Conservation (phyloP, 169 alveolate species). For the Eimeria acervulina region DNA sequence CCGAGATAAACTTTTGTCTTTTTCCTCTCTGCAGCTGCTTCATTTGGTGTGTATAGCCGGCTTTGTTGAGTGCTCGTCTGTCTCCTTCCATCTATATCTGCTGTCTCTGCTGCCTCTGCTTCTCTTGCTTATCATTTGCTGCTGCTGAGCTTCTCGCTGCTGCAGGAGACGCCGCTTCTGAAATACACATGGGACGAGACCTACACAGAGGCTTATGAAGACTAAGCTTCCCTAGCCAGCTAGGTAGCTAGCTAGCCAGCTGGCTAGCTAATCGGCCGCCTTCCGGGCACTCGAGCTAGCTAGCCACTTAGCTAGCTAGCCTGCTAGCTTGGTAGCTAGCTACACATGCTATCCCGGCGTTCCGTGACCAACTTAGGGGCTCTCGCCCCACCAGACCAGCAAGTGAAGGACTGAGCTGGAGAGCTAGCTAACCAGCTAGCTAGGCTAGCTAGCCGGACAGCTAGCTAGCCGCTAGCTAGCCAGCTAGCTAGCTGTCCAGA, state of each 20-base stretch:
- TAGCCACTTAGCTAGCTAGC: constrained; percentile 5
- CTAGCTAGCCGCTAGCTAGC: neutral
- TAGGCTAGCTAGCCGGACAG: neutral
- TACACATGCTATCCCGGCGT: neutral
- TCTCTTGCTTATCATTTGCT: neutral
- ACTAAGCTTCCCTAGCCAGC: constrained; percentile 50
- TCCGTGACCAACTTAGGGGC: too few species aligned
- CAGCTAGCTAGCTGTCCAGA: neutral
- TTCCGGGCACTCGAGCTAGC: neutral
- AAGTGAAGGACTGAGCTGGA: too few species aligned
- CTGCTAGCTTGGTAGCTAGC: neutral
- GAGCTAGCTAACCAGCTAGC: neutral
- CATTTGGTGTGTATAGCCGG: too few species aligned
- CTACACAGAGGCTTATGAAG: constrained; percentile 95
- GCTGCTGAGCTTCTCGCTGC: constrained; percentile 15
- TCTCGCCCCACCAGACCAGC: too few species aligned
- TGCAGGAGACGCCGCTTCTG: constrained; percentile 93
- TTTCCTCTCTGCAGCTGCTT: neutral
- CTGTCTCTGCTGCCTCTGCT: neutral
- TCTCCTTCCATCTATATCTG: neutral
- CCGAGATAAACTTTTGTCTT: neutral
- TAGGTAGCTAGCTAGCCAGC: constrained; percentile 39
- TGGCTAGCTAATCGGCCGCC: neutral
- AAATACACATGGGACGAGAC: constrained; percentile 97
- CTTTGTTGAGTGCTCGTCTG: too few species aligned